Evolutionary conservation across 305 asterid genomes (phyloP), one percentile per base, ranked within the genome.

Genomic region (Euphrasia arctica): DNA sequence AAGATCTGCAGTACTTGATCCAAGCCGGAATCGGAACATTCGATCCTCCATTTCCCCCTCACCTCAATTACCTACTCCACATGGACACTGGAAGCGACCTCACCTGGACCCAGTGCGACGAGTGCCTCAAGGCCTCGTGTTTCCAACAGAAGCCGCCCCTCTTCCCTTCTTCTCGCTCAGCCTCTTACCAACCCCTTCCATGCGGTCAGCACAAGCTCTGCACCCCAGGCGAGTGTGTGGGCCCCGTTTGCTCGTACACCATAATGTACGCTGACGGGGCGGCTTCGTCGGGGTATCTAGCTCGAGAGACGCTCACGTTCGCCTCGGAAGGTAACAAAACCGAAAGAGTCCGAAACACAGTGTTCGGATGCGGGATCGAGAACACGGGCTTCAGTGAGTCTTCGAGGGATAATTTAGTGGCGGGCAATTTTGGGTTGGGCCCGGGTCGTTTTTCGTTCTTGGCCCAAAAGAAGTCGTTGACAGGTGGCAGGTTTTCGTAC

Each of bases 71-170:
- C 64, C 55, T 62, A 49, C 54, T 69, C 28, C 63, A 69, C 28
- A 49, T 62, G 31, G 74, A 70, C 69, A 70, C 64, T 1, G 69
- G 22, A 25, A 63, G 54, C 58, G 70, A 54, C 14, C 45, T 66
- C 55, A 41, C 25, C 13, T 61, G 66, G 69, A 42, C 63, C 4
- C 78, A 74, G 18, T 69, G 78, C 14, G 58, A 69, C 32, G 74
- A 43, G 9, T 74, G 76, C 54, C 63, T 0, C 1, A 29, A 29
- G 32, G 36, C 34, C 29, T 63, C 62, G 3, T 71, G 76, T 39
- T 72, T 54, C 48, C 64, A n/a, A 1, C 62, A 66, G 50, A n/a
- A 5, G 47, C n/a, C 47, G 0, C 66, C 66, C 8, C 58, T 63
- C 5, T 72, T 55, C 15, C 69, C 72, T 0, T 32, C 63, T n/a